These are phyloP conservation scores for Geotrichum europaeum DNA, from an alignment of 1,139 yeast genomes.

Conservation along the genomic window DNA sequence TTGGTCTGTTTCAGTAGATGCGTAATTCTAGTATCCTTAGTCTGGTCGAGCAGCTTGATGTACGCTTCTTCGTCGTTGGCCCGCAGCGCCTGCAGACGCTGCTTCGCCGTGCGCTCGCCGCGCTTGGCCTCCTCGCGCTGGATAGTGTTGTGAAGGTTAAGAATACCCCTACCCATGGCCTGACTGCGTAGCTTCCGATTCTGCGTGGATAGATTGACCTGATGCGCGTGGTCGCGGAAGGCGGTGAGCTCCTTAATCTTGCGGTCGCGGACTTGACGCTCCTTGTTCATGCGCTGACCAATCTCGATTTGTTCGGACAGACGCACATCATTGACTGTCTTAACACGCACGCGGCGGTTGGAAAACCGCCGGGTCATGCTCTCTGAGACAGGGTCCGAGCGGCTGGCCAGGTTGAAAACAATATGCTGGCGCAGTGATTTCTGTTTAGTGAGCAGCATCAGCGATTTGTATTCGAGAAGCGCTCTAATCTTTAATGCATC, in stretches of 20 bases:
- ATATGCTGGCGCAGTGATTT: conserved; percentile 74
- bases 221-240: conserved; percentile 38
- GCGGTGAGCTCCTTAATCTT: conserved; percentile 34
- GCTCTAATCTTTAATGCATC: conserved; percentile 51
- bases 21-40: conserved; percentile 96
- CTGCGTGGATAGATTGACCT: conserved; percentile 27
- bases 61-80: conserved; percentile 98
- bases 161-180: conserved; percentile 39
- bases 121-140: conserved; percentile 89
- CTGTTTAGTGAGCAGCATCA: conserved; percentile 75
- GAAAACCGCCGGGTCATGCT: conserved; percentile 34
- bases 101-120: conserved; percentile 87
- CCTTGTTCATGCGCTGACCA: conserved; percentile 50
- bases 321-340: conserved; percentile 53
- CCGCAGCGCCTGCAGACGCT: conserved; percentile 96
- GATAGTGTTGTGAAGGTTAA: conserved; percentile 56
- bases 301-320: conserved; percentile 56
- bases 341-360: conserved; percentile 53
- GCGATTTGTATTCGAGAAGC: conserved; percentile 73
- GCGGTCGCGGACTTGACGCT: conserved; percentile 36
- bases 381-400: conserved; percentile 30
- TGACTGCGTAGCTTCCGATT: conserved; percentile 20
- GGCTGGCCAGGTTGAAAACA: conserved; percentile 53
- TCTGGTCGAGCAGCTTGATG: conserved; percentile 87
- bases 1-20: conserved; percentile 90